Conservation (phyloP, 75 land plant species). For the Sequoiadendron giganteum region DNA sequence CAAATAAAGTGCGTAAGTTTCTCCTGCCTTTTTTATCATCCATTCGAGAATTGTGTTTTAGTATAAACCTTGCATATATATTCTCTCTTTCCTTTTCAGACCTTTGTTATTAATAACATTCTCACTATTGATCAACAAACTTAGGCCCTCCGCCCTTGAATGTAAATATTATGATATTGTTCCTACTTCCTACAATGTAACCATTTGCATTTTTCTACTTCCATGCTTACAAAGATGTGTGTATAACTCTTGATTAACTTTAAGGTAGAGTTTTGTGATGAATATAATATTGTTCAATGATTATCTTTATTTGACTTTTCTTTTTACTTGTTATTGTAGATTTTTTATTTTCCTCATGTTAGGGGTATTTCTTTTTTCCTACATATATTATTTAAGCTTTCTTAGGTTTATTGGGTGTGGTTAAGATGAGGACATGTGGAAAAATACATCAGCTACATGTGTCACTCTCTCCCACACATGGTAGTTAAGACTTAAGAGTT, state of each 20-base stretch:
- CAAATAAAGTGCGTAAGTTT: constrained; percentile 29
- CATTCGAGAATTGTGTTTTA: background rate
- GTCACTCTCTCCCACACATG: too few species aligned
- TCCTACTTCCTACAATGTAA: background rate
- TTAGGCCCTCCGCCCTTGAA: background rate
- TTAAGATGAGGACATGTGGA: too few species aligned
- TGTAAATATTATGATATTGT: background rate
- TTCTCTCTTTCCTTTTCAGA: background rate
- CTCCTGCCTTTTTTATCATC: background rate
- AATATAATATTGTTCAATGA: too few species aligned
- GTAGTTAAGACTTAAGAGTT: too few species aligned
- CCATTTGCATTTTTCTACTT: background rate
- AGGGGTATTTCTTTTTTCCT: too few species aligned
- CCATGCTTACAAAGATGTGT: background rate
- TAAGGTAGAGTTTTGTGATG: background rate
- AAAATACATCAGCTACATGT: too few species aligned
- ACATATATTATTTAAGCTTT: too few species aligned
- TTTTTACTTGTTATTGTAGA: too few species aligned
- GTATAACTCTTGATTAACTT: background rate
- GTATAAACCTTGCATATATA: background rate
- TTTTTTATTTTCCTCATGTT: too few species aligned
- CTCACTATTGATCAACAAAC: background rate
- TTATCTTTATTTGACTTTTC: too few species aligned
- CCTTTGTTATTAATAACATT: background rate
- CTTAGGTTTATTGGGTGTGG: too few species aligned